A percentile compares a stretch with the other conserved stretches of the same genome.
Conservation (phyloP, 106 monocot genomes). For the Posidonia australis region DNA sequence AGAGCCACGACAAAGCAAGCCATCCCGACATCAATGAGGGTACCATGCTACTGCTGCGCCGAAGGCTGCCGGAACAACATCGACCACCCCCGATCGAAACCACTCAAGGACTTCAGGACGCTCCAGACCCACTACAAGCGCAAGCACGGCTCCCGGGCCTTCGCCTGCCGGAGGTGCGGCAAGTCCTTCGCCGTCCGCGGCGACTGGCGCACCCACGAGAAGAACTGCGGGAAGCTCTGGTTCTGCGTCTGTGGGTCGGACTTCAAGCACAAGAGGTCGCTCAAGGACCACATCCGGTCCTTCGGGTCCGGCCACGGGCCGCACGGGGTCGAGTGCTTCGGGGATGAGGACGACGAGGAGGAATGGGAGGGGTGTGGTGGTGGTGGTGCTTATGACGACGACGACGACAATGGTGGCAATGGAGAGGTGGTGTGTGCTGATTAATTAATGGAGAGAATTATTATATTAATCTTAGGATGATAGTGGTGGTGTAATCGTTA, state of each 20-base stretch:
- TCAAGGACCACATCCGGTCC: slow-evolving; percentile 20
- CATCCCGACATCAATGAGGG: slow-evolving; percentile 8
- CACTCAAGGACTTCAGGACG: slow-evolving; percentile 23
- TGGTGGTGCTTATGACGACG: not conserved
- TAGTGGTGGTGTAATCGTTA: too few species aligned
- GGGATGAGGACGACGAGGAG: slow-evolving; percentile 5
- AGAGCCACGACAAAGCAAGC: slow-evolving; percentile 11
- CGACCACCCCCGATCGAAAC: slow-evolving; percentile 15
- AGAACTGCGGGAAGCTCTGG: slow-evolving; percentile 23
- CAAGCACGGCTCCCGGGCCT: slow-evolving; percentile 17
- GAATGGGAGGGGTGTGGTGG: not conserved
- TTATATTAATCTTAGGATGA: too few species aligned
- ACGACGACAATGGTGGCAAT: slow-evolving; percentile 4
- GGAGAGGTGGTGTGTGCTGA: slow-evolving; percentile 11
- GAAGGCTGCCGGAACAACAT: slow-evolving; percentile 24
- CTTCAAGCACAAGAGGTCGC: slow-evolving; percentile 24
- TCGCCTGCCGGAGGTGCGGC: slow-evolving; percentile 21
- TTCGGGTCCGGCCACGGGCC: slow-evolving; percentile 16
- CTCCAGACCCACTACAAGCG: slow-evolving; percentile 22
- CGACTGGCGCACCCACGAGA: slow-evolving; percentile 25
- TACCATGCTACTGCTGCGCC: slow-evolving; percentile 24
- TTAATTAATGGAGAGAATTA: too few species aligned
- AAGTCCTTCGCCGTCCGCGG: slow-evolving; percentile 22
- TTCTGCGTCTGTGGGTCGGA: slow-evolving; percentile 22
- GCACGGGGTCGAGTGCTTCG: not conserved